Evolutionary conservation across 768 basidiomycete species (phyloP).

Genomic region (Melanogaster broomeanus): DNA sequence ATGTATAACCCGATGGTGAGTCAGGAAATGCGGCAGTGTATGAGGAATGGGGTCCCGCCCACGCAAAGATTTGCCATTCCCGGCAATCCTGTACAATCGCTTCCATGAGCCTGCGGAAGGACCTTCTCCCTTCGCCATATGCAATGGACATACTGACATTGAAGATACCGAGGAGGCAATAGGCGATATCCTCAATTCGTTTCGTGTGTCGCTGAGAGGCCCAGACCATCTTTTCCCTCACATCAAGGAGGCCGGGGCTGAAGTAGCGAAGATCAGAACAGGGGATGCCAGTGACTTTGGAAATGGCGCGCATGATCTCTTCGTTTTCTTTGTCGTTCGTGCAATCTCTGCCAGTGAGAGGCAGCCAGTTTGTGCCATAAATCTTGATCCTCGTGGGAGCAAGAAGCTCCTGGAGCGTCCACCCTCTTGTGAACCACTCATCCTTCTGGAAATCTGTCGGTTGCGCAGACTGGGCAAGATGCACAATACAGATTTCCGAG

Average conservation of each 20-base stretch:
- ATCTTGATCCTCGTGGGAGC: constrained; percentile 23
- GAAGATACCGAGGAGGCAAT: constrained; percentile 27
- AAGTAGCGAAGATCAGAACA: constrained; percentile 14
- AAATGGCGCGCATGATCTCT: constrained; percentile 10
- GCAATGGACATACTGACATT: constrained; percentile 22
- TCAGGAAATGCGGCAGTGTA: constrained; percentile 18
- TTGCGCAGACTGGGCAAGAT: constrained; percentile 9
- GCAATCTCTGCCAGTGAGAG: constrained; percentile 8
- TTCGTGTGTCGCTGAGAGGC: constrained; percentile 26
- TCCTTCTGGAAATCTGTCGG: constrained; percentile 10
- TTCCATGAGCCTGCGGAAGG: constrained; percentile 28
- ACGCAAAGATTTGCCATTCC: constrained; percentile 22
- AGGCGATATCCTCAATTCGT: constrained; percentile 25
- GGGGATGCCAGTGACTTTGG: constrained; percentile 13
- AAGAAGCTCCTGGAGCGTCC: constrained; percentile 23
- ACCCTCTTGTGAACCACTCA: constrained; percentile 24
- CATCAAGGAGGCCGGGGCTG: constrained; percentile 19
- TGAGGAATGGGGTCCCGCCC: constrained; percentile 22
- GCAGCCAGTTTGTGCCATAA: constrained; percentile 14
- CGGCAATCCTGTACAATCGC: constrained; percentile 17
- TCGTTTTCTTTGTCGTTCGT: constrained; percentile 22
- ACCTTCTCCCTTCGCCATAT: constrained; percentile 26
- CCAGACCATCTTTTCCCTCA: constrained; percentile 25
- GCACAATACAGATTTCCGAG: constrained; percentile 22
- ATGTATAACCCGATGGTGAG: constrained; percentile 19